Evolutionary conservation across 192 early-diverging fungal species (phyloP).

Genomic region (Funneliformis mosseae): DNA sequence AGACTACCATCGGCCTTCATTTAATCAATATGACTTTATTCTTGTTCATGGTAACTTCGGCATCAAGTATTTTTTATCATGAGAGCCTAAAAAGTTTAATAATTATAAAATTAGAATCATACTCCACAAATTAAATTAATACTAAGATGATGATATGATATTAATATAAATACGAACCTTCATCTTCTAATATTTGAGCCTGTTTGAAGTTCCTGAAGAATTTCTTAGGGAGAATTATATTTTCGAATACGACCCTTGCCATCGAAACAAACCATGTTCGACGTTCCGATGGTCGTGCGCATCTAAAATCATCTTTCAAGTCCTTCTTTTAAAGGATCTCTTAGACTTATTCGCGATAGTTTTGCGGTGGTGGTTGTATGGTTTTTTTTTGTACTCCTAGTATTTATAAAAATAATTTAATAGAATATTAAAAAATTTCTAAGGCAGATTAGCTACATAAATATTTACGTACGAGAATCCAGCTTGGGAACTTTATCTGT

Average conservation of each 20-base stretch:
- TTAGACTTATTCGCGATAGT: conserved; percentile 75
- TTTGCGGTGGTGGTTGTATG: conserved; percentile 33
- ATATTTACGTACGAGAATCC: conserved; percentile 52
- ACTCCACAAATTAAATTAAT: too few species aligned
- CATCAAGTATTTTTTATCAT: conserved; percentile 64
- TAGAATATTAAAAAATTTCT: background rate
- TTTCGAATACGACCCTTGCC: conserved; percentile 79
- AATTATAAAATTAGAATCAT: too few species aligned
- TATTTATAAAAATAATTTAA: background rate
- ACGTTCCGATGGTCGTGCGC: conserved; percentile 66
- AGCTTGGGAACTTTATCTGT: conserved; percentile 70
- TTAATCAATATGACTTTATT: conserved; percentile 89
- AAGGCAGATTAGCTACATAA: background rate
- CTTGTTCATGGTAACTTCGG: conserved; percentile 72
- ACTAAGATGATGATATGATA: too few species aligned
- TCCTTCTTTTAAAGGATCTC: conserved; percentile 72
- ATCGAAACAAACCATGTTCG: conserved; percentile 97
- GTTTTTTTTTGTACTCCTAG: conserved; percentile 40
- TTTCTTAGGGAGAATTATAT: conserved; percentile 76
- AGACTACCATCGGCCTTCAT: conserved; percentile 90
- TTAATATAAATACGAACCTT: conserved; percentile 55
- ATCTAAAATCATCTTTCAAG: conserved; percentile 85
- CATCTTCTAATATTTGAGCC: conserved; percentile 84
- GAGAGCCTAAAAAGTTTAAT: conserved; percentile 28
- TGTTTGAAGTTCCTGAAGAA: conserved; percentile 81